These are phyloP conservation scores for Thymus quinquecostatus DNA, from an alignment of 257 asterid species.

Conservation along the genomic window DNA sequence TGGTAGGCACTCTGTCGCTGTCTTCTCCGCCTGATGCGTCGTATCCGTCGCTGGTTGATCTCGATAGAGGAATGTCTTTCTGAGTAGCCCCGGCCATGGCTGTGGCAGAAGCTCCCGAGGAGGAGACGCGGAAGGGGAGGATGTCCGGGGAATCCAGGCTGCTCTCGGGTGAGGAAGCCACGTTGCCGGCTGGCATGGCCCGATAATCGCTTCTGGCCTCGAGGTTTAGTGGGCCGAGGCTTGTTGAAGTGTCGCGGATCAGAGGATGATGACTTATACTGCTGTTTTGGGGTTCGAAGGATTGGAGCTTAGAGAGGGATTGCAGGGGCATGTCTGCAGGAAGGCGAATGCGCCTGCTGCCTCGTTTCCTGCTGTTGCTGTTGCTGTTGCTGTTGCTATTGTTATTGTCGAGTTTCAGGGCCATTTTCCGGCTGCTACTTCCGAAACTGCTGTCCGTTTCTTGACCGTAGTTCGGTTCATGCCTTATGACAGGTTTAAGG, in stretches of 20 bases:
- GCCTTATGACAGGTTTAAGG: constrained; percentile 68
- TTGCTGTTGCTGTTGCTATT: constrained; percentile 34
- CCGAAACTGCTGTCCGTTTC: constrained; percentile 76
- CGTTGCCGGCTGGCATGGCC: constrained; percentile 43
- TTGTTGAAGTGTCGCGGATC: constrained; percentile 50
- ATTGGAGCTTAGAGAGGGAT: constrained; percentile 42
- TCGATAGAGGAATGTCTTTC: constrained; percentile 61
- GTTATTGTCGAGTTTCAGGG: constrained; percentile 48
- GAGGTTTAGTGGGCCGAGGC: constrained; percentile 72
- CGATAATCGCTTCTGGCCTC: constrained; percentile 68
- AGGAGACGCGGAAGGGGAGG: constrained; percentile 67
- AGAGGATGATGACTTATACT: constrained; percentile 36
- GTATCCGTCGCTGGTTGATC: constrained; percentile 94
- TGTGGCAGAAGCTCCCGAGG: constrained; percentile 42
- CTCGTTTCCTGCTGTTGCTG: constrained; percentile 51
- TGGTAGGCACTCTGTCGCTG: constrained; percentile 77
- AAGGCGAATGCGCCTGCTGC: constrained; percentile 79
- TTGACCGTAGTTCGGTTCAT: constrained; percentile 41
- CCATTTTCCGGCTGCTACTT: constrained; percentile 64
- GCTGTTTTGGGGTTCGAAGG: constrained; percentile 37
- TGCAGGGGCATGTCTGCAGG: constrained; percentile 77
- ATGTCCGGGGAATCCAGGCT: constrained; percentile 87
- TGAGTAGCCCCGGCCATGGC: constrained; percentile 41
- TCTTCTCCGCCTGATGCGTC: constrained; percentile 99
- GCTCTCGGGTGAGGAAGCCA: constrained; percentile 89